Percentiles rank a stretch among this genome's conserved stretches.
Evolutionary conservation across 2,329 filamentous ascomycete species (phyloP).

Genomic region (Peltaster fructicola): DNA sequence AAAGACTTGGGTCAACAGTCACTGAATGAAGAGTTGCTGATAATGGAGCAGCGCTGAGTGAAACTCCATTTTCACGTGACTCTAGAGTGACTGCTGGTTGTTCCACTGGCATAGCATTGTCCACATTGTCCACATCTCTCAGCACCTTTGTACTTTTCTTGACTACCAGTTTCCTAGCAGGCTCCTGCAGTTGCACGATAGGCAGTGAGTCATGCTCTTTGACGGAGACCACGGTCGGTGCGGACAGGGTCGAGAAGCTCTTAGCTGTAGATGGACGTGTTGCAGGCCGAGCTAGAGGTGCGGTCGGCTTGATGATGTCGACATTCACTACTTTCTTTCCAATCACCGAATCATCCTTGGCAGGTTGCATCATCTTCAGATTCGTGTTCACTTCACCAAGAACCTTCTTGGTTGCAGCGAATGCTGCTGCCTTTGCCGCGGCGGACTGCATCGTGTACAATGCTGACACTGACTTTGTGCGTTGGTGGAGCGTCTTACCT

Average conservation of each 20-base stretch:
- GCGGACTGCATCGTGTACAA: constrained; percentile 38
- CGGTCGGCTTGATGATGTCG: constrained; percentile 27
- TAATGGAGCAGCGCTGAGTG: constrained; percentile 1
- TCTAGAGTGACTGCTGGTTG: constrained; percentile 3
- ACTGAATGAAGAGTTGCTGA: too few relatives aligned
- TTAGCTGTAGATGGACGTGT: constrained; percentile 34
- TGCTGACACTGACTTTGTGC: constrained; percentile 60
- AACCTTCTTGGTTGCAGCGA: constrained; percentile 47
- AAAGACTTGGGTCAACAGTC: too few relatives aligned
- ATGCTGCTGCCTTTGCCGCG: constrained; percentile 43
- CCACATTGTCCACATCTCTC: constrained; percentile 8
- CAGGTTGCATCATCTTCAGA: constrained; percentile 14
- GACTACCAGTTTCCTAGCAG: constrained; percentile 12
- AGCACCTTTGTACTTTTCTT: constrained; percentile 20
- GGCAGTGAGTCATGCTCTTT: constrained; percentile 3
- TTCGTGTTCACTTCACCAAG: constrained; percentile 17
- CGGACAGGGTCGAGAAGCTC: constrained; percentile 21
- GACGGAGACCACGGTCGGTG: constrained; percentile 10
- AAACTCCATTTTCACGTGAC: constrained; percentile 3
- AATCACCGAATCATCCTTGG: constrained; percentile 40
- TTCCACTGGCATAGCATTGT: too few relatives aligned
- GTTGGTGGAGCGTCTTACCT: constrained; percentile 52
- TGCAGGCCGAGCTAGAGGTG: constrained; percentile 34
- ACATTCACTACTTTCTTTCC: constrained; percentile 24
- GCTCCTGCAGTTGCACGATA: constrained; percentile 5